phyloP scores from a whole-genome alignment of 352 stramenopile genomes.

The Pythium pyrilobum region DNA sequence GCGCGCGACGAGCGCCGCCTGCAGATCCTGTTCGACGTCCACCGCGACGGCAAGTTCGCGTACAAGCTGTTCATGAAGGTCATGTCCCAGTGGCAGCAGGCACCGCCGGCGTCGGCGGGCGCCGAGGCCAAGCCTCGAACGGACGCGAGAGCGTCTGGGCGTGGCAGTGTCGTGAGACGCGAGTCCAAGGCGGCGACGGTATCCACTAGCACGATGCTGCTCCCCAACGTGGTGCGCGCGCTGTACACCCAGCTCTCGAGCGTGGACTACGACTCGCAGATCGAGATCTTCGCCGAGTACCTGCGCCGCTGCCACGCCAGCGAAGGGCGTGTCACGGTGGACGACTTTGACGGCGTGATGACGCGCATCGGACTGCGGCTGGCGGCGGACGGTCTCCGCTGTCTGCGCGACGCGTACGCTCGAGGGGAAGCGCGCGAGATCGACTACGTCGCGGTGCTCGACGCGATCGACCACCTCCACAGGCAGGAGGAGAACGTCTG shows the following conservation, averaged over 20 bases:
- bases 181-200: too few species aligned
- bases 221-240: slow-evolving; percentile 37
- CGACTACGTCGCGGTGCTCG: slow-evolving; percentile 13
- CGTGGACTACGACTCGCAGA: slow-evolving; percentile 59
- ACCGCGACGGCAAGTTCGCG: slow-evolving; percentile 46
- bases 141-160: too few species aligned
- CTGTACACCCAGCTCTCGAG: slow-evolving; percentile 67
- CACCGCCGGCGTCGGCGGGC: neutral
- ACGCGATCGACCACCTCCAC: slow-evolving; percentile 6
- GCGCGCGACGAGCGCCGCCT: slow-evolving; percentile 33
- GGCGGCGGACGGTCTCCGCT: slow-evolving; percentile 30
- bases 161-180: too few species aligned
- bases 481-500: slow-evolving; percentile 9
- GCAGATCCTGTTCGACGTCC: slow-evolving; percentile 68
- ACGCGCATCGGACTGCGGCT: slow-evolving; percentile 49
- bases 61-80: slow-evolving; percentile 75
- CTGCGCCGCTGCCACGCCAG: slow-evolving; percentile 27
- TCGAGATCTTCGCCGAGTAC: slow-evolving; percentile 63
- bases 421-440: neutral
- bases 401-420: slow-evolving; percentile 30
- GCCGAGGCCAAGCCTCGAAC: neutral
- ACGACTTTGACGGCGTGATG: slow-evolving; percentile 40
- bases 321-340: slow-evolving; percentile 25
- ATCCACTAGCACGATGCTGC: too few species aligned
- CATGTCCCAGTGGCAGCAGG: slow-evolving; percentile 47